Conservation (phyloP, 140 eudicot genomes). For the Anethum foeniculum region DNA sequence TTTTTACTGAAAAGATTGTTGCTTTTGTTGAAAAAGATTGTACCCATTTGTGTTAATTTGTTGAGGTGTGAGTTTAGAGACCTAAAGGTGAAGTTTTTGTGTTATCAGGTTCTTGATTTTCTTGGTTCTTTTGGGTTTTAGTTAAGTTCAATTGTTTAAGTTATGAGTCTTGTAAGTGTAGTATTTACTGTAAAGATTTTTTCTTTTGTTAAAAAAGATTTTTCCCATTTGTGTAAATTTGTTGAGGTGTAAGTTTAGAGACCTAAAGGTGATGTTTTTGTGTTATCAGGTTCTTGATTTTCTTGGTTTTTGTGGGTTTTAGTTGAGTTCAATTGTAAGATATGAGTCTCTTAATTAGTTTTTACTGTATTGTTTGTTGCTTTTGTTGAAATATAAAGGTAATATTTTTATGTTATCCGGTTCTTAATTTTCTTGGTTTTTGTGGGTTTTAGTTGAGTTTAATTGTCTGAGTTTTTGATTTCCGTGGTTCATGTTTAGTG, state of each 20-base stretch:
- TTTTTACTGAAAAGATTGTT: not conserved
- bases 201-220: too few species aligned
- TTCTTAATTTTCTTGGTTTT: not conserved
- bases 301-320: not conserved
- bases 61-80: not conserved
- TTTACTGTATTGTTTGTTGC: not conserved
- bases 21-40: not conserved
- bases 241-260: not conserved
- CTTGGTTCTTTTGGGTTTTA: not conserved
- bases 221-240: not conserved
- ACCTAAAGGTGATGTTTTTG: not conserved
- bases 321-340: not conserved
- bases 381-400: not conserved
- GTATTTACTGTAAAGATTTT: too few species aligned
- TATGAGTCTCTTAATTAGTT: not conserved
- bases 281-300: not conserved
- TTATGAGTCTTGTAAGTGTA: not conserved
- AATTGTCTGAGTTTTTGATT: not conserved
- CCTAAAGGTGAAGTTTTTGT: not conserved
- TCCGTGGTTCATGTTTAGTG: not conserved
- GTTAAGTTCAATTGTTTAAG: not conserved
- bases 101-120: not conserved
- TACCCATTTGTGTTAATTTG: not conserved
- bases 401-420: not conserved
- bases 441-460: constrained; percentile 1